Conservation (phyloP, 2,329 filamentous ascomycete genomes). For the Ophiocordyceps camponoti-floridani region DNA sequence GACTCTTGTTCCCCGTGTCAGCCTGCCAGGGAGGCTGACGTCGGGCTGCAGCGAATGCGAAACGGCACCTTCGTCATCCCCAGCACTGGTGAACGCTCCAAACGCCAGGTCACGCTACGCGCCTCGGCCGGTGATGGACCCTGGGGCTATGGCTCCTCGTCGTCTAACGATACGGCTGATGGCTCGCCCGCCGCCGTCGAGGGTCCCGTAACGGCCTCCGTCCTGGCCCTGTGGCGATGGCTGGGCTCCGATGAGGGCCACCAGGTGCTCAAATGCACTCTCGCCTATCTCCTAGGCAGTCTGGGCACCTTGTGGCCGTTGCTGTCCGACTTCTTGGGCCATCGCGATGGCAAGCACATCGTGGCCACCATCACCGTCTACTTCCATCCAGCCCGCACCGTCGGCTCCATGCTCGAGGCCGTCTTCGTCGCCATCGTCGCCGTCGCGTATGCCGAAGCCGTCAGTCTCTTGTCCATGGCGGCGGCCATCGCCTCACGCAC, state of each 20-base stretch:
- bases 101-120: conserved; percentile 62
- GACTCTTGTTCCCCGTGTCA: not conserved
- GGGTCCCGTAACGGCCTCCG: conserved; percentile 11
- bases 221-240: conserved; percentile 35
- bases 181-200: not conserved
- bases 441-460: conserved; percentile 49
- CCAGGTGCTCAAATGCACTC: conserved; percentile 74
- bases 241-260: conserved; percentile 54
- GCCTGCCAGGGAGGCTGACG: not conserved
- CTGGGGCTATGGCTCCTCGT: conserved; percentile 2
- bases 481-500: conserved; percentile 63
- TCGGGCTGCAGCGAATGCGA: conserved; percentile 43
- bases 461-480: conserved; percentile 77
- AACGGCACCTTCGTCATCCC: conserved; percentile 81
- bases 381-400: conserved; percentile 75
- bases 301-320: conserved; percentile 67
- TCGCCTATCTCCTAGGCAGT: conserved; percentile 77
- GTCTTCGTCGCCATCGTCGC: conserved; percentile 59
- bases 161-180: conserved; percentile 5
- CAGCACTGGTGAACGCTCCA: conserved; percentile 67
- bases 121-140: conserved; percentile 19
- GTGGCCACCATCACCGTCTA: conserved; percentile 90
- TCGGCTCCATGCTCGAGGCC: conserved; percentile 81
- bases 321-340: conserved; percentile 56
- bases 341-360: conserved; percentile 82